These are phyloP conservation scores for Acorus gramineus DNA, from an alignment of 106 monocot genomes.

Conservation along the genomic window DNA sequence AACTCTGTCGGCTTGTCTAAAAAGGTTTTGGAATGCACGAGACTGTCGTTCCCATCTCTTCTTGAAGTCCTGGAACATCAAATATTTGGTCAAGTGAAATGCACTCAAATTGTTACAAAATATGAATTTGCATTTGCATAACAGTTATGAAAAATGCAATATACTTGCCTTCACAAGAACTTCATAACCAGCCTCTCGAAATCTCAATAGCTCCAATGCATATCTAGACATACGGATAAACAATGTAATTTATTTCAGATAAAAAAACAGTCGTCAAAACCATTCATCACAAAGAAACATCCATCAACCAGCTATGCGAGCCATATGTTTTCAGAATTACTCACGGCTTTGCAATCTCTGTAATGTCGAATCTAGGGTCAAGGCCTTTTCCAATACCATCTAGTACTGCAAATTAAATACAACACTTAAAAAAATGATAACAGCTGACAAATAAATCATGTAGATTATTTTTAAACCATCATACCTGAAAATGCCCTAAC, in stretches of 20 bases:
- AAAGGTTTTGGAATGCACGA: slow-evolving; percentile 77
- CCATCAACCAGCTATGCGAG: too few relatives aligned
- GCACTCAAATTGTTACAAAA: too few relatives aligned
- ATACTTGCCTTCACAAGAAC: slow-evolving; percentile 78
- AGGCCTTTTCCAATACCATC: slow-evolving; percentile 99
- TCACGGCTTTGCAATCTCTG: slow-evolving; percentile 99
- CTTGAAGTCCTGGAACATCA: slow-evolving; percentile 55
- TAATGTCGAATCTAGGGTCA: slow-evolving; percentile 98
- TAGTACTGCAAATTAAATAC: slow-evolving; percentile 48
- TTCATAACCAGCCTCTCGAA: slow-evolving; percentile 91
- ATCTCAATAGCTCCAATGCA: slow-evolving; percentile 85
- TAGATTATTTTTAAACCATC: neutral
- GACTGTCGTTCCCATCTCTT: slow-evolving; percentile 94
- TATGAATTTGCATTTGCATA: neutral
- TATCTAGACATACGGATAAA: slow-evolving; percentile 34
- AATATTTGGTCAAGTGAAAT: neutral
- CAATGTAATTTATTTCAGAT: slow-evolving; percentile 4
- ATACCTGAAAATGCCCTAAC: slow-evolving; percentile 98
- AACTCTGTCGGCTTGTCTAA: slow-evolving; percentile 92
- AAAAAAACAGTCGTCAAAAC: neutral
- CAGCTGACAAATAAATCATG: neutral
- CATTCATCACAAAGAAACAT: too few relatives aligned
- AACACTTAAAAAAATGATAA: neutral
- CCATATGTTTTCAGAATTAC: slow-evolving; percentile 8
- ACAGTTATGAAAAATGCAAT: slow-evolving; percentile 3